Evolutionary conservation across 495 filamentous ascomycete genomes (phyloP), one percentile per base, ranked within the genome.

Genomic region (Penicillium flavigenum): DNA sequence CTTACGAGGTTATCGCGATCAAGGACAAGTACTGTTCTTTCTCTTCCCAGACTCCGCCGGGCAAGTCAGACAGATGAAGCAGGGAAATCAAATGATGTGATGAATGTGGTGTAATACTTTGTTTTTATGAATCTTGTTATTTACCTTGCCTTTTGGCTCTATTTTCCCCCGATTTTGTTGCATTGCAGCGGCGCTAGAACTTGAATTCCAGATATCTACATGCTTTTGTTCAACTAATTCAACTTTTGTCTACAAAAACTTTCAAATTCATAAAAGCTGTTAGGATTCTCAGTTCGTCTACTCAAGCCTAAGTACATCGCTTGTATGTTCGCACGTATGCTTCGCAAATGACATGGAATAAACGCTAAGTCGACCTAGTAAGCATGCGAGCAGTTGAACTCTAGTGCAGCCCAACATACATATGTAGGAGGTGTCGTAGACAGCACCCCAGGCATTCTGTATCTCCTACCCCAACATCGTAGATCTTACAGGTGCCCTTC

Each of bases 1-100:
- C 90, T 48, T 98, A 98, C 61, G 94, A 98, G 75, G 95, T 98
- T 12, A 87, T 96, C 51, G 86, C 90, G 6, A 96, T 98, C 71
- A 92, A 91, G 79, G 94, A 98, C 69, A 84, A 83, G 64, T 94
- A 82, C 72, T 98, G 94, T 71, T 82, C 89, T 4, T 92, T 93
- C 68, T 88, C 89, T 27, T 90, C 83, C 51, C 81, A 86, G 59
- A 75, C 75, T 17, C 75, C 71, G 47, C 74, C 80, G 19, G 75
- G 71, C 31, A 84, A 73, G 61, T 72, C 77, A 16, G 76, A 73
- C 39, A 72, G 71, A 42, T 65, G 60, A 49, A 51, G 55, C 59
- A 54, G 60, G 60, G 57, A 59, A 60, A 60, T 58, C 52, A 44
- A 57, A 59, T 57, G 57, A 67, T 62, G 47, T 59, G 50, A 43